phyloP scores from a whole-genome alignment of 371 early-diverging fungal species.

The Quaeritorhiza haematococci region DNA sequence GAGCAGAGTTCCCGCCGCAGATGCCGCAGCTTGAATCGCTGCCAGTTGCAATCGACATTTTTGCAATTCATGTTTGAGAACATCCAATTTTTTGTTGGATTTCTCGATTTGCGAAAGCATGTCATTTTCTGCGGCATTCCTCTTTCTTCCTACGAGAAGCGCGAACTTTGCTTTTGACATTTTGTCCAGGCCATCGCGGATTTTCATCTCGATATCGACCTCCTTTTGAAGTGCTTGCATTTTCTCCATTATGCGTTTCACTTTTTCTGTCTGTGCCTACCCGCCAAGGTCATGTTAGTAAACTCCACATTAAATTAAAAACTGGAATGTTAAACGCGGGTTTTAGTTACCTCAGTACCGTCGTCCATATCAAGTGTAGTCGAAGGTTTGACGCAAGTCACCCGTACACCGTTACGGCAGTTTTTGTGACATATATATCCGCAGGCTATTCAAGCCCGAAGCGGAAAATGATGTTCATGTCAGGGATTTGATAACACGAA shows the following conservation, averaged over 20 bases:
- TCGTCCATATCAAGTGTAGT: conserved; percentile 21
- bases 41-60: conserved; percentile 33
- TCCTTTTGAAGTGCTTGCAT: conserved; percentile 38
- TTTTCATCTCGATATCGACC: conserved; percentile 45
- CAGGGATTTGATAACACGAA: neutral
- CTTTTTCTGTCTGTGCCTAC: conserved; percentile 28
- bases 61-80: conserved; percentile 42
- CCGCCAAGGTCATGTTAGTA: neutral
- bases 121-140: conserved; percentile 21
- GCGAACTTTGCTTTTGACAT: conserved; percentile 25
- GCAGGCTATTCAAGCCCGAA: no score
- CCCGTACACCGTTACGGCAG: conserved; percentile 28
- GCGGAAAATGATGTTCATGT: neutral
- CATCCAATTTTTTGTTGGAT: conserved; percentile 33
- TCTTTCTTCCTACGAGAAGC: conserved; percentile 10
- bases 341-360: conserved; percentile 8
- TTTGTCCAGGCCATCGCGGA: conserved; percentile 38
- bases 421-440: conserved; percentile 38
- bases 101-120: conserved; percentile 31
- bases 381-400: conserved; percentile 29
- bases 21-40: no score
- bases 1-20: no score
- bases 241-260: conserved; percentile 29
- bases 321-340: neutral
- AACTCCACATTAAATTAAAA: neutral